phyloP scores from a whole-genome alignment of 2,329 filamentous ascomycete species.

The Monascus ruber region DNA sequence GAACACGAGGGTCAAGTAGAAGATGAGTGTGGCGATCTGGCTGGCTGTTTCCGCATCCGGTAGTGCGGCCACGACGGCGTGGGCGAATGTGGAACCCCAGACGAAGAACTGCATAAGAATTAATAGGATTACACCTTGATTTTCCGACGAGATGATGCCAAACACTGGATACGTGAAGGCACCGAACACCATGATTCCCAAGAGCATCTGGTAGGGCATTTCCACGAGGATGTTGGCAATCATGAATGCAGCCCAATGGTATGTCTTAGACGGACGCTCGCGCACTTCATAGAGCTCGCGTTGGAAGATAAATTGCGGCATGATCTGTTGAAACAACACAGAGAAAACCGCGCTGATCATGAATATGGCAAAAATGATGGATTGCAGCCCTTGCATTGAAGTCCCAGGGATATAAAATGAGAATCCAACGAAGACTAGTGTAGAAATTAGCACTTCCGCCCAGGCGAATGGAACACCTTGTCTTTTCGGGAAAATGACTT shows the following conservation, averaged over 20 bases:
- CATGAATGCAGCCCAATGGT: conserved; percentile 79
- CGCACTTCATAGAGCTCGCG: conserved; percentile 73
- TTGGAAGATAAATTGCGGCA: conserved; percentile 76
- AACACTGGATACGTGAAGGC: conserved; percentile 76
- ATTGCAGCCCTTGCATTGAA: conserved; percentile 67
- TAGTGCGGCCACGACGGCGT: conserved; percentile 65
- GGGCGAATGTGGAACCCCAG: conserved; percentile 70
- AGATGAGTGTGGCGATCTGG: conserved; percentile 63
- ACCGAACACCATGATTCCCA: conserved; percentile 63
- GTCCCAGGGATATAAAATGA: conserved; percentile 64
- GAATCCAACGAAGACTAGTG: conserved; percentile 60
- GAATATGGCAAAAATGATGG: conserved; percentile 80
- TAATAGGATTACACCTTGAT: conserved; percentile 68
- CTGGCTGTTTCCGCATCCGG: conserved; percentile 63
- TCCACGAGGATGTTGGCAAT: conserved; percentile 73
- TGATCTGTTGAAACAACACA: conserved; percentile 44
- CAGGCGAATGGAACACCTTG: too few species aligned
- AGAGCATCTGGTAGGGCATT: conserved; percentile 67
- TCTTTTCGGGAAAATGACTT: conserved; percentile 1
- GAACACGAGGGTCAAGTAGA: conserved; percentile 73
- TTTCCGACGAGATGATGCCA: conserved; percentile 48
- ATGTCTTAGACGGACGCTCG: conserved; percentile 72
- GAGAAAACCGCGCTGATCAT: conserved; percentile 53
- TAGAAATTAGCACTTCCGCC: too few species aligned
- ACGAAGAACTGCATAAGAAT: conserved; percentile 64